A percentile compares a stretch with the other conserved stretches of the same genome.
phyloP scores from a whole-genome alignment of 129 eudicot species.

The Rutidosis leptorrhynchoides region DNA sequence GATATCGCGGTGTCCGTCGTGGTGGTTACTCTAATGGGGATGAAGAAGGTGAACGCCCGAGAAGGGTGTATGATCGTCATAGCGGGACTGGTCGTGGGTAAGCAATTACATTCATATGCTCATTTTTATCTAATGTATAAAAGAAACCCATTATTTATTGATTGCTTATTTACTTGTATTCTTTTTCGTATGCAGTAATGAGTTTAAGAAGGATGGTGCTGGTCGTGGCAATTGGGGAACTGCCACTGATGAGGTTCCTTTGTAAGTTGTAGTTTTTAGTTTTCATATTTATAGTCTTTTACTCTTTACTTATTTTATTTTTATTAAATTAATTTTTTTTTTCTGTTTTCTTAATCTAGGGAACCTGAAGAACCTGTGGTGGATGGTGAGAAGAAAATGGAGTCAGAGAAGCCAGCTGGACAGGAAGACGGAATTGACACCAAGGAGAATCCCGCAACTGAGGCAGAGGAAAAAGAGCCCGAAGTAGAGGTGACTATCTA shows the following conservation, averaged over 20 bases:
- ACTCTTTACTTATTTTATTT: no score
- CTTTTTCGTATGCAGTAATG: constrained; percentile 41
- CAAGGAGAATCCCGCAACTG: constrained; percentile 46
- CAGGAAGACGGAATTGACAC: constrained; percentile 51
- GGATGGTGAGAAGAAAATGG: constrained; percentile 50
- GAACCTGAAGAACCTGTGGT: constrained; percentile 54
- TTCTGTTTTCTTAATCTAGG: constrained; percentile 27
- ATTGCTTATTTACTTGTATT: neutral
- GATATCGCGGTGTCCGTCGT: constrained; percentile 50
- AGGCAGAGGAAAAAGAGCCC: constrained; percentile 68
- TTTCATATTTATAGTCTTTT: neutral
- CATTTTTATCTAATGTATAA: neutral
- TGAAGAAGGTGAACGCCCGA: constrained; percentile 60
- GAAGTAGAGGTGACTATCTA: constrained; percentile 50
- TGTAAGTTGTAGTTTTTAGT: constrained; percentile 35
- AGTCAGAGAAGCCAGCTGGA: constrained; percentile 46
- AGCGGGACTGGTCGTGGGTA: constrained; percentile 93
- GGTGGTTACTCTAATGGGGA: constrained; percentile 78
- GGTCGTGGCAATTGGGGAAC: constrained; percentile 96
- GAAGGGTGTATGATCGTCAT: constrained; percentile 73
- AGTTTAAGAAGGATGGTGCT: constrained; percentile 76
- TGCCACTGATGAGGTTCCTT: constrained; percentile 55
- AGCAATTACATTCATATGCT: constrained; percentile 28
- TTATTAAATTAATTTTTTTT: neutral
- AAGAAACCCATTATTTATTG: neutral